These are phyloP conservation scores for Starmerella floris DNA, from an alignment of 805 yeast species.

Conservation along the genomic window DNA sequence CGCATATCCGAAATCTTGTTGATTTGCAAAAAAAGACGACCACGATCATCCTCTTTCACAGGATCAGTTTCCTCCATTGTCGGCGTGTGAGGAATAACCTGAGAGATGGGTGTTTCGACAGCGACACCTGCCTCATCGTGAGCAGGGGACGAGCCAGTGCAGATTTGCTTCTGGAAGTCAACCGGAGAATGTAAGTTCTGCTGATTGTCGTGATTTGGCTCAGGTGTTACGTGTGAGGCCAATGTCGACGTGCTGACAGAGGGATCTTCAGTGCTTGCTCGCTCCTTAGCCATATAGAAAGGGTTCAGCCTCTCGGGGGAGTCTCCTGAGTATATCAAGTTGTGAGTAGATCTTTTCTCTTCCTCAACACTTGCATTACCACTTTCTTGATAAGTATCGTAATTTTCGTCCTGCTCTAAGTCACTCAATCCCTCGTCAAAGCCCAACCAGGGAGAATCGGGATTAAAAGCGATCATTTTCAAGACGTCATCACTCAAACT, in stretches of 20 bases:
- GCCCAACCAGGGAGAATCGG: constrained; percentile 19
- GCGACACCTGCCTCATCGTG: not conserved
- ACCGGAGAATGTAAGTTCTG: not conserved
- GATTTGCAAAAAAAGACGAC: constrained; percentile 22
- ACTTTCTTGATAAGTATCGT: not conserved
- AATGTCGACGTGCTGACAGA: constrained; percentile 8
- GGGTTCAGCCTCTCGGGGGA: constrained; percentile 7
- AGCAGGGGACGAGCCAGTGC: not conserved
- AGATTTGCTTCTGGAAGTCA: not conserved
- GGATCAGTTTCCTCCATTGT: constrained; percentile 20
- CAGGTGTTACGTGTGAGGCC: not conserved
- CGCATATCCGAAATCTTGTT: constrained; percentile 18
- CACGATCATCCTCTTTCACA: constrained; percentile 20
- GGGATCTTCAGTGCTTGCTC: not conserved
- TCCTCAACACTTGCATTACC: not conserved
- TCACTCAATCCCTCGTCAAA: not conserved
- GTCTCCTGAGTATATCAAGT: not conserved
- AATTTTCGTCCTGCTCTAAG: not conserved
- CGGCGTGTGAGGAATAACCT: not conserved
- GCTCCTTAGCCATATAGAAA: constrained; percentile 2
- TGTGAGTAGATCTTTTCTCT: no score
- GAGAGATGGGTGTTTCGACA: not conserved
- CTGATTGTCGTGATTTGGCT: no score
- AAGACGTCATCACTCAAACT: constrained; percentile 19
- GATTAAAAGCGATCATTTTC: constrained; percentile 20